Base-by-base conservation (phyloP, 768 basidiomycete species). In the Pleurotus salmoneostramineus region DNA sequence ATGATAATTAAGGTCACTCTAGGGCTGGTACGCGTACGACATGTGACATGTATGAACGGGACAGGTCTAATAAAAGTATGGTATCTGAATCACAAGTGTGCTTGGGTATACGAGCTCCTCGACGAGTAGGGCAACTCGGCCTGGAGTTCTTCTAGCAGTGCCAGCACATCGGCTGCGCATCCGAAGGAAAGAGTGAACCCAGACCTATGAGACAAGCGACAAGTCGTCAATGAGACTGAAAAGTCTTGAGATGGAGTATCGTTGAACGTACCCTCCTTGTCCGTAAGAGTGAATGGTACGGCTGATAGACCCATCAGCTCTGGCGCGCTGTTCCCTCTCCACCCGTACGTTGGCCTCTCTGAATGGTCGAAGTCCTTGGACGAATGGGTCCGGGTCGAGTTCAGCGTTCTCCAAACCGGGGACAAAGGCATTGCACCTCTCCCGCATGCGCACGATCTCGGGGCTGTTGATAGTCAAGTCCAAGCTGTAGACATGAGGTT, bases 291-390 rank as follows among this genome's bases (percentile, higher is more conserved):
- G 68, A 4, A 69, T 59, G 40, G 67, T 67, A 12, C 61, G 62
- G 44, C 67, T 68, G n/a, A 42, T 56, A 0, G 35, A 40, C 3
- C 61, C 56, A 14, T 59, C 58, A 43, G 35, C 44, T 3, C 44
- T 47, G 17, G 14, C 11, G 3, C 65, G 62, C 14, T 59, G 45
- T 56, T 71, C 70, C 1, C 69, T 64, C 52, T 69, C 68, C 2
- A 71, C 70, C 3, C 69, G 59, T n/a, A 71, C 70, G 37, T 68
- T 70, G 14, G 59, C 56, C 6, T 60, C 61, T 5, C 66, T 57
- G 60, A 69, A 67, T 12, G 69, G 69, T 11, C 69, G 66, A 5
- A 71, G 61, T n/a, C 69, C 69, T 56, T 69, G 68, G 4, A 65
- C 65, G 12, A 71, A 59, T 5, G 68, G 66, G 4, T 62, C 56